These are phyloP conservation scores for Gossypium laxum DNA, from an alignment of 441 rosid genomes.

Conservation along the genomic window DNA sequence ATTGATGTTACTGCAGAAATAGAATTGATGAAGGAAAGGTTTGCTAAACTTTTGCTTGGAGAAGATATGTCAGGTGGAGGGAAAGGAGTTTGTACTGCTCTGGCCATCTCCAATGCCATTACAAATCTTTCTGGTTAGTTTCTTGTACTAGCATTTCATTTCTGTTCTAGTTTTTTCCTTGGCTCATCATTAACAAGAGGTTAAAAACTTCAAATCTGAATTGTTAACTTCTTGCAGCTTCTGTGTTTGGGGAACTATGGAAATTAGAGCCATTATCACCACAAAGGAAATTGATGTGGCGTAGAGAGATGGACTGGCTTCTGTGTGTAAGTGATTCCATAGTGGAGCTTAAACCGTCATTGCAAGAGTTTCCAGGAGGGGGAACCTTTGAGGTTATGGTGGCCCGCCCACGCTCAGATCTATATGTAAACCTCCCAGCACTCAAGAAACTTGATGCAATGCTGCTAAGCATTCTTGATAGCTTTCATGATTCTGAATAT, in stretches of 20 bases:
- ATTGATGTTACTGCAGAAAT: conserved; percentile 34
- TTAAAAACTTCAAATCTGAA: neutral
- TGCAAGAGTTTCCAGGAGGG: conserved; percentile 81
- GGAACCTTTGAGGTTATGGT: conserved; percentile 86
- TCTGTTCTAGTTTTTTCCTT: neutral
- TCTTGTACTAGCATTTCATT: neutral
- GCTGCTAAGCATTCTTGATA: conserved; percentile 70
- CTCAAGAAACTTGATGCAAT: conserved; percentile 88
- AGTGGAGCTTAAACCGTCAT: conserved; percentile 86
- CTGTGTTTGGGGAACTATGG: conserved; percentile 91
- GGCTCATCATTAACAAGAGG: neutral
- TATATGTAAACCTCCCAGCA: conserved; percentile 77
- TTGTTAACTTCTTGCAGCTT: conserved; percentile 37
- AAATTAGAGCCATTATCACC: conserved; percentile 72
- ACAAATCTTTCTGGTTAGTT: conserved; percentile 79
- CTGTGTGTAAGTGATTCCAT: conserved; percentile 77
- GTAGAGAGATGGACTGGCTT: conserved; percentile 79
- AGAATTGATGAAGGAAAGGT: conserved; percentile 92
- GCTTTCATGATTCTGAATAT: conserved; percentile 56
- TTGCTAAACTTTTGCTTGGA: conserved; percentile 82
- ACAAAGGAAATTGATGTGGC: conserved; percentile 81
- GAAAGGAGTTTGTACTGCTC: conserved; percentile 88
- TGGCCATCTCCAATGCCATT: conserved; percentile 91
- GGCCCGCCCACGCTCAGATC: conserved; percentile 71
- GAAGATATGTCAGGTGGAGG: conserved; percentile 99